Base-by-base conservation (phyloP, 1,139 yeast genomes). In the Candida mesenterica region DNA sequence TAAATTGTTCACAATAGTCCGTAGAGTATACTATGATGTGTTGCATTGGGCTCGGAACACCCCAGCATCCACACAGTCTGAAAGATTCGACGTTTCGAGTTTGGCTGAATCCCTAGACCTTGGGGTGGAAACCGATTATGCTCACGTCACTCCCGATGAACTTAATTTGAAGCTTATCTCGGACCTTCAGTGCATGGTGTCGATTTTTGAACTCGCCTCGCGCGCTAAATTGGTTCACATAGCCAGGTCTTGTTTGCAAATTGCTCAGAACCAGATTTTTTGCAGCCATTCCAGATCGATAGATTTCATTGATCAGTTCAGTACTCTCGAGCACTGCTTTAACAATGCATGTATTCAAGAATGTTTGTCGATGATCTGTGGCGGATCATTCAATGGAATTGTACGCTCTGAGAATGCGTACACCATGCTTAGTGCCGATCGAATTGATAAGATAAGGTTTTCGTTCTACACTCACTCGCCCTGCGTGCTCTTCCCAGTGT, bases 401-500 rank as follows among this genome's bases (percentile, higher is more conserved):
- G 30, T 27, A 7, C 20, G 28, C 4, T 14, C 22, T 15, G 35
- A 27, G 8, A 13, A 18, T 20, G 27, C 16, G 9, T 13, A 17
- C 17, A 25, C 29, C 28, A n/a, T 37, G 28, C 18, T 33, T 8
- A 16, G 12, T 8, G n/a, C 37, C 4, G 31, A 34, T 3, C 28
- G 31, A 9, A 30, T 29, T 12, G 14, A 23, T 1, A 32, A 20
- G 27, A 24, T 28, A 5, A 30, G 32, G 18, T 37, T 37, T 23
- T 31, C 31, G 9, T 28, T 30, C n/a, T 37, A 37, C 24, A 37
- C 40, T 14, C 22, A 34, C 25, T 37, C 40, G 2, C 40, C 40
- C 4, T 16, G 31, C 13, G 20, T 37, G 9, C 15, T 26, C 13
- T 37, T 37, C 15, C 40, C 40, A 14, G 14, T 12, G 4, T 34